A percentile compares a stretch with the other conserved stretches of the same genome.
Evolutionary conservation across 2,329 filamentous ascomycete species (phyloP).

Genomic region (Arthrobotrys megalospora): DNA sequence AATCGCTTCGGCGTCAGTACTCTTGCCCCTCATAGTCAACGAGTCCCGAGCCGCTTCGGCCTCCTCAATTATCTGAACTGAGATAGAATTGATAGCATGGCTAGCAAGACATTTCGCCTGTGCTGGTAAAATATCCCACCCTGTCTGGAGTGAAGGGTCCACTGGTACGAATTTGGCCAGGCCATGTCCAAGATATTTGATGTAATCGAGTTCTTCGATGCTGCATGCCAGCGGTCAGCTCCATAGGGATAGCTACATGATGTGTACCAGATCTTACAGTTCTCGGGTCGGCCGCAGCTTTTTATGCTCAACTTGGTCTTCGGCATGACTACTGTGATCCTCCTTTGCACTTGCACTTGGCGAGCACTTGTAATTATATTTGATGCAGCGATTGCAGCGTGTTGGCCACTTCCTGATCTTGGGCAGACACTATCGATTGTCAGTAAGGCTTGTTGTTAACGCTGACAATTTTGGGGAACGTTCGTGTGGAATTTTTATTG

Average conservation of each 20-base stretch:
- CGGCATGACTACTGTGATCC: no score
- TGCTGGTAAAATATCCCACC: not conserved
- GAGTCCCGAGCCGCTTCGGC: not conserved
- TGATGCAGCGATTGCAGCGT: conserved; percentile 14
- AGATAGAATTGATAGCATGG: no score
- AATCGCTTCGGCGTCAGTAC: conserved; percentile 3
- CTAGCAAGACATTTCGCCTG: no score
- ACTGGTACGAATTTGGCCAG: not conserved
- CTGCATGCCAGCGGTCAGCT: not conserved
- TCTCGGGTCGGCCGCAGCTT: not conserved
- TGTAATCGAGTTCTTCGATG: conserved; percentile 6
- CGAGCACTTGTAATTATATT: conserved; percentile 9
- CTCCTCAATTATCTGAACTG: not conserved
- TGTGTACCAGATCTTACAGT: not conserved
- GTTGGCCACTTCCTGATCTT: conserved; percentile 12
- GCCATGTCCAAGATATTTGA: not conserved
- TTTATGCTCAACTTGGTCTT: no score
- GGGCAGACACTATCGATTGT: conserved; percentile 8
- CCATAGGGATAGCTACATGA: no score
- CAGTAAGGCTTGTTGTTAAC: no score
- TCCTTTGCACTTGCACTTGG: not conserved
- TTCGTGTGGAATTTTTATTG: no score
- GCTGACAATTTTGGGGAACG: no score
- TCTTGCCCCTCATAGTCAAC: not conserved
- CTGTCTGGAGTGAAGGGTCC: not conserved